Conservation (phyloP, 75 land plant species). For the Cunninghamia lanceolata region DNA sequence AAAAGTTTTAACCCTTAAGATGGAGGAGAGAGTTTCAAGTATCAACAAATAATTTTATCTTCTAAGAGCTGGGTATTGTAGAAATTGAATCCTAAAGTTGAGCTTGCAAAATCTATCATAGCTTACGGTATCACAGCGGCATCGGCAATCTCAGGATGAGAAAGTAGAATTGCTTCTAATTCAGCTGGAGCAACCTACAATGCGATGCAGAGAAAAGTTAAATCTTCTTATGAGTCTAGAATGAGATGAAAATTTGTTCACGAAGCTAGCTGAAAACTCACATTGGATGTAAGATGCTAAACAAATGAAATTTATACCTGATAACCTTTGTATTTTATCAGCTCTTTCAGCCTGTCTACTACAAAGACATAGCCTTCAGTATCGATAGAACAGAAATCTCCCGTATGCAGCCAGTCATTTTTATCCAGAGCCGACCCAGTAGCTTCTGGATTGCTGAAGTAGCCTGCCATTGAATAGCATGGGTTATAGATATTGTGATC, state of each 20-base stretch:
- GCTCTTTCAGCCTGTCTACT: slow-evolving; percentile 86
- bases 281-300: not conserved
- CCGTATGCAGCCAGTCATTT: slow-evolving; percentile 79
- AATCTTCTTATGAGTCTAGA: not conserved
- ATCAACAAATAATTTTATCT: not conserved
- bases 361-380: slow-evolving; percentile 70
- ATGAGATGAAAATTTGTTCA: not conserved
- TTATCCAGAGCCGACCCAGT: slow-evolving; percentile 54
- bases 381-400: slow-evolving; percentile 77
- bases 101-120: not conserved
- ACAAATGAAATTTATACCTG: slow-evolving; percentile 36
- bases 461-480: slow-evolving; percentile 33
- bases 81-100: not conserved
- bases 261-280: not conserved
- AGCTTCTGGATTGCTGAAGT: slow-evolving; percentile 65
- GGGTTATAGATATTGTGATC: not conserved
- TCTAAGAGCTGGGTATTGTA: not conserved
- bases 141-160: slow-evolving; percentile 57
- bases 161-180: slow-evolving; percentile 61
- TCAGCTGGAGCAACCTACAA: slow-evolving; percentile 73
- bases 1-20: not conserved
- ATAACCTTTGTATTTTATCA: slow-evolving; percentile 89
- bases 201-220: not conserved
- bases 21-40: not conserved
- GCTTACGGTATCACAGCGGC: slow-evolving; percentile 82